A percentile compares a stretch with the other conserved stretches of the same genome.
Evolutionary conservation across 208 protist species (phyloP).

Genomic region (Leishmania tarentolae): DNA sequence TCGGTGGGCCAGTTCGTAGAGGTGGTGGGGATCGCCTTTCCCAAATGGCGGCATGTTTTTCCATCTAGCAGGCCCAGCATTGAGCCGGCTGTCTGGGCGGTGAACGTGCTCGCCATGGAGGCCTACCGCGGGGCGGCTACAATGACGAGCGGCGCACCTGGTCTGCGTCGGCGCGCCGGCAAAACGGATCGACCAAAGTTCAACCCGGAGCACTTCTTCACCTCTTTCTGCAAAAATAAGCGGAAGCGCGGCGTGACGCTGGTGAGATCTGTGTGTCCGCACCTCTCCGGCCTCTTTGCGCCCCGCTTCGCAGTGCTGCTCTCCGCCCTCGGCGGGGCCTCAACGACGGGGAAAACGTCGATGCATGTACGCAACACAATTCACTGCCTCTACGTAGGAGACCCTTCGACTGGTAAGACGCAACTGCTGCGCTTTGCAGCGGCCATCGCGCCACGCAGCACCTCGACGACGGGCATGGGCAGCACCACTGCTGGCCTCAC

Average conservation of each 20-base stretch:
- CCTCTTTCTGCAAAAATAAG: constrained; percentile 56
- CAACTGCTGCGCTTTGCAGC: constrained; percentile 89
- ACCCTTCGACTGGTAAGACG: constrained; percentile 98
- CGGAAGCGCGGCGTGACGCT: constrained; percentile 54
- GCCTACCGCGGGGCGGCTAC: constrained; percentile 65
- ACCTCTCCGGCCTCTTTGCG: constrained; percentile 81
- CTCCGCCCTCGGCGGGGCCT: constrained; percentile 66
- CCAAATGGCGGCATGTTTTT: constrained; percentile 69
- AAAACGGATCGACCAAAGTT: constrained; percentile 52
- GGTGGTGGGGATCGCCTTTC: constrained; percentile 80
- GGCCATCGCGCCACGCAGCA: constrained; percentile 78
- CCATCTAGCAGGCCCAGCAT: constrained; percentile 67
- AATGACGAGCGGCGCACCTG: constrained; percentile 17
- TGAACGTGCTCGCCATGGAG: constrained; percentile 80
- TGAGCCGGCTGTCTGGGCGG: constrained; percentile 80
- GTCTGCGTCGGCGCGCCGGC: constrained; percentile 26
- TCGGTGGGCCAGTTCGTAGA: constrained; percentile 86
- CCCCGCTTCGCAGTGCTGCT: constrained; percentile 82
- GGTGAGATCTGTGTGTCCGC: constrained; percentile 64
- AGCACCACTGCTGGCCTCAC: constrained; percentile 93
- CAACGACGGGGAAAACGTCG: constrained; percentile 56
- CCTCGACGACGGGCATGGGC: constrained; percentile 90
- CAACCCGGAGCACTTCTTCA: constrained; percentile 77
- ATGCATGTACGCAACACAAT: constrained; percentile 93
- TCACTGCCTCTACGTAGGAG: constrained; percentile 98